These are phyloP conservation scores for Sinapis alba DNA, from an alignment of 441 rosid species.

Conservation along the genomic window DNA sequence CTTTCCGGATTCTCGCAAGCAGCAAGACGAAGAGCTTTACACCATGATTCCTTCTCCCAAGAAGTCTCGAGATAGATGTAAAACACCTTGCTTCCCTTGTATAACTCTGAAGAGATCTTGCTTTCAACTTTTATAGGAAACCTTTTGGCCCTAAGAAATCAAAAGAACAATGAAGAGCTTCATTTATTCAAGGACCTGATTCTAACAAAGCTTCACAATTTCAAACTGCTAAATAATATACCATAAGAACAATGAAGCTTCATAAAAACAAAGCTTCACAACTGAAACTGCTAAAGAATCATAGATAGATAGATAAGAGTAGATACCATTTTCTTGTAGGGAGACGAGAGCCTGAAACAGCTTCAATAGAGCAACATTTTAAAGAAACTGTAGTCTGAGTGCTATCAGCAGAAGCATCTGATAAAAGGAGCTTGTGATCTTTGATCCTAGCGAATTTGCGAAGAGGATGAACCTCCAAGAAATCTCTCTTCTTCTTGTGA, in stretches of 20 bases:
- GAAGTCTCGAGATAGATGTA: constrained; percentile 89
- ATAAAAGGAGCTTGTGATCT: constrained; percentile 55
- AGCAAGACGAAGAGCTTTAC: constrained; percentile 91
- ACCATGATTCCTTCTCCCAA: constrained; percentile 99
- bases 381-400: constrained; percentile 49
- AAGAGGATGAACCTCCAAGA: constrained; percentile 68
- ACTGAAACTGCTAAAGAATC: no score
- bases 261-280: no score
- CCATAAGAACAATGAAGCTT: no score
- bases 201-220: neutral
- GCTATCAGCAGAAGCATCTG: constrained; percentile 48
- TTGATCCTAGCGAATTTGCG: constrained; percentile 61
- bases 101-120: constrained; percentile 58
- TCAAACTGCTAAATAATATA: neutral
- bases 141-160: constrained; percentile 73
- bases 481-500: constrained; percentile 61
- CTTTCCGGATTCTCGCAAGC: constrained; percentile 69
- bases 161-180: constrained; percentile 11
- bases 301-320: neutral
- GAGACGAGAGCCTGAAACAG: constrained; percentile 78
- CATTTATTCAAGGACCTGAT: neutral
- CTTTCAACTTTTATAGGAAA: constrained; percentile 84
- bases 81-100: constrained; percentile 61
- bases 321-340: constrained; percentile 81
- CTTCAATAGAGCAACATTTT: constrained; percentile 65